Evolutionary conservation across 176 grass and related monocot species (phyloP), one percentile per base, ranked within the genome.

Genomic region (Alloteropsis semialata): DNA sequence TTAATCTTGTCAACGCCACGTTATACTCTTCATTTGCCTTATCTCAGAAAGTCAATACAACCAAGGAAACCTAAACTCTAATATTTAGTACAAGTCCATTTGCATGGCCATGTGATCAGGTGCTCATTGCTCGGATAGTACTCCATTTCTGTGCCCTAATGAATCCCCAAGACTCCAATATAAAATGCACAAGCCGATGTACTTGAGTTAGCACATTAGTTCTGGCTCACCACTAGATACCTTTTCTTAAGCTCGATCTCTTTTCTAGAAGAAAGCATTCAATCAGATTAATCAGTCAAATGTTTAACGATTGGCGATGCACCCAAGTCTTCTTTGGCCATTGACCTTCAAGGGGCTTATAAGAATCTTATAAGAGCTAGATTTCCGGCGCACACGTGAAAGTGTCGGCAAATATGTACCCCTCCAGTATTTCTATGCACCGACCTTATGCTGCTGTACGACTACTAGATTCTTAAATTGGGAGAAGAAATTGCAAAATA

Each of bases 281-380:
- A 34, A 2, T 22, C 80, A 9, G 6, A 44, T 60, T 53, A 49
- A 7, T 74, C 9, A 9, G 50, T 38, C n/a, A 44, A 79, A 58
- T 49, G 37, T 29, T 37, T 66, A 45, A 57, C 60, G 56, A 46
- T 21, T 14, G 59, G 21, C 16, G 53, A 10, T 37, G 34, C 21
- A 57, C 27, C 3, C 55, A 62, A 75, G n/a, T n/a, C 48, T 54
- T n/a, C 28, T 33, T 28, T 41, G 74, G 27, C 10, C 48, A 65
- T 56, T 74, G 25, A 82, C 54, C 75, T 65, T 34, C 17, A 37
- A 73, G 25, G 55, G 53, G 46, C 25, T 6, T 44, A 16, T 27
- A 66, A 32, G 81, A 84, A 79, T 73, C 67, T n/a, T 84, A n/a
- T 27, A 9, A 34, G 39, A 80, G 69, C 82, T 51, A 89, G 32